phyloP scores from a whole-genome alignment of 129 eudicot species.

The Ambrosia artemisiifolia region DNA sequence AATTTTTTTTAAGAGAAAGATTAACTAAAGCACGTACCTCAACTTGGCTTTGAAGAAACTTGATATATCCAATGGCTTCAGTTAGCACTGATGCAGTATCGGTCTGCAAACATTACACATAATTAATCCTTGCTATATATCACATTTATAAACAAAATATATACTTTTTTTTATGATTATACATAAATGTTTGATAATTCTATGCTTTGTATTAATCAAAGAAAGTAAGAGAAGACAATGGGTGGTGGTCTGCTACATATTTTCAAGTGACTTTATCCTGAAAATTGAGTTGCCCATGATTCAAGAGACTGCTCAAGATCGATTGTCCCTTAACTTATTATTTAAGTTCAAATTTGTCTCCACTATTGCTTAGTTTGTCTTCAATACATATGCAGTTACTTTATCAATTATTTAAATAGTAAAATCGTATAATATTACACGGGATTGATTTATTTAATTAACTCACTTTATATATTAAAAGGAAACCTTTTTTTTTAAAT shows the following conservation, averaged over 20 bases:
- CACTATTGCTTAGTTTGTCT: not conserved
- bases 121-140: conserved; percentile 4
- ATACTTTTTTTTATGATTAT: not conserved
- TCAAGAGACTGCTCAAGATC: conserved; percentile 20
- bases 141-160: not conserved
- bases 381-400: not conserved
- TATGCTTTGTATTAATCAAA: conserved; percentile 16
- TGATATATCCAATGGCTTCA: conserved; percentile 92
- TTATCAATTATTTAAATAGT: not conserved
- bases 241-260: conserved; percentile 24
- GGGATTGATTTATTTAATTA: not conserved
- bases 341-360: conserved; percentile 2
- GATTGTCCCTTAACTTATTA: not conserved
- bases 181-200: not conserved
- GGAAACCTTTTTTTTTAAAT: too few relatives aligned
- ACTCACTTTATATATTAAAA: not conserved
- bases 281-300: conserved; percentile 26
- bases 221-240: conserved; percentile 15
- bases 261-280: conserved; percentile 13
- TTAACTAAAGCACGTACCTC: conserved; percentile 46
- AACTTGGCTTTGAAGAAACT: conserved; percentile 81
- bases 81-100: conserved; percentile 86
- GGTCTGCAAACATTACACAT: conserved; percentile 63
- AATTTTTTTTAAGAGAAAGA: not conserved
- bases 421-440: not conserved